Base-by-base conservation (phyloP, 2,329 filamentous ascomycete species). In the Cordyceps javanica region DNA sequence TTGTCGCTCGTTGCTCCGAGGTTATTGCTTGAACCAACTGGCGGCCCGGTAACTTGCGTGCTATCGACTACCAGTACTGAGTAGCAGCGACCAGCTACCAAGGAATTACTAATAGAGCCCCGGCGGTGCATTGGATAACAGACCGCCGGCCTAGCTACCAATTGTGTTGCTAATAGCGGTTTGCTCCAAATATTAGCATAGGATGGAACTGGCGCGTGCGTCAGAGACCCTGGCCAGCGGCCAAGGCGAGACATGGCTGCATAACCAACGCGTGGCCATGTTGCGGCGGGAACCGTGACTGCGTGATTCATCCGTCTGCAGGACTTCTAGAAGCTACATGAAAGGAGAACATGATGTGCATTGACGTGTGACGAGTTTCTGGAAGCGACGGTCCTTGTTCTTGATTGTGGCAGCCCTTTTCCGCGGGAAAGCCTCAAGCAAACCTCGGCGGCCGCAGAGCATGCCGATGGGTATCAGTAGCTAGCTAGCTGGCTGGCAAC, bases 241-340 rank as follows among this genome's bases (percentile, higher is more conserved):
- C 21, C 19, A 28, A 55, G 42, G 41, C 52, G 52, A 55, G 30
- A 28, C 32, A 45, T 30, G 36, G 14, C 23, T 21, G 28, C 41
- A 46, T 42, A 25, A 25, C 34, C 49, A 52, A 39, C 14, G 34
- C 28, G 38, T n/a, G 23, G 21, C n/a, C 28, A 19, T 38, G 46
- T n/a, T 9, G 25, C 13, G 28, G 45, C 25, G 30, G 16, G 3
- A 21, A 26, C 19, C 26, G 13, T 50, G 32, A 36, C 25, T 50
- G 13, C 26, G 13, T 50, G 32, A 36, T 36, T 50, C 30, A 28
- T 25, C 46, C 10, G 21, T 34, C 4, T 44, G 38, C 38, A 39
- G 10, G n/a, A n/a, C 48, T 55, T 55, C 51, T 32, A 55, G 52
- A 55, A 46, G 42, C 30, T 23, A 46, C 25, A 32, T 11, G 16